Evolutionary conservation across 2,329 filamentous ascomycete species (phyloP).

Genomic region (Colletotrichum sp.): DNA sequence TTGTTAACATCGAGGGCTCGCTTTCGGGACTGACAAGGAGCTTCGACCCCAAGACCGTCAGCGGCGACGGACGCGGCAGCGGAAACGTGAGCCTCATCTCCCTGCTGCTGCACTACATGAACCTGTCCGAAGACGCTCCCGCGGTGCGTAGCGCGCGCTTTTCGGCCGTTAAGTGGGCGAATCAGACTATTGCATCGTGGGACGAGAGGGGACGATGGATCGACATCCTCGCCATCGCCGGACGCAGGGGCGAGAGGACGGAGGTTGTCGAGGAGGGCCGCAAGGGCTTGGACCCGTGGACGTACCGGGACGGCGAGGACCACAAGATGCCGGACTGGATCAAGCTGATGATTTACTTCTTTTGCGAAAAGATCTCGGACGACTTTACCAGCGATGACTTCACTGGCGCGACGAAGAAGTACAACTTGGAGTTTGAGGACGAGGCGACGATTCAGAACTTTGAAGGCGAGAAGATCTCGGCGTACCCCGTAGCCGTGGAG

Average conservation of each 20-base stretch:
- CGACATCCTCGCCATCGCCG: constrained; percentile 80
- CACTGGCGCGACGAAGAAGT: constrained; percentile 4
- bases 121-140: constrained; percentile 50
- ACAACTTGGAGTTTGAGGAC: constrained; percentile 21
- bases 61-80: constrained; percentile 26
- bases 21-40: constrained; percentile 72
- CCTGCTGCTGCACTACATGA: constrained; percentile 74
- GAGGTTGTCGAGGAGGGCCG: constrained; percentile 90
- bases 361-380: constrained; percentile 32
- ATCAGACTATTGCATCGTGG: constrained; percentile 81
- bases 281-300: constrained; percentile 80
- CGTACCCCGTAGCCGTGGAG: constrained; percentile 72
- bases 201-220: constrained; percentile 87
- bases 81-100: constrained; percentile 38
- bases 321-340: constrained; percentile 54
- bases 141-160: constrained; percentile 78
- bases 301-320: constrained; percentile 38
- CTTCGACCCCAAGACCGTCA: constrained; percentile 39
- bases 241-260: constrained; percentile 69
- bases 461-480: constrained; percentile 48
- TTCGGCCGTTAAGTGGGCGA: constrained; percentile 86
- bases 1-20: constrained; percentile 88
- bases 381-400: neutral
- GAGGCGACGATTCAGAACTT: constrained; percentile 52
- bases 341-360: constrained; percentile 55